These are phyloP conservation scores for Fusarium sp. DNA, from an alignment of 2,329 filamentous ascomycete species.

Conservation along the genomic window DNA sequence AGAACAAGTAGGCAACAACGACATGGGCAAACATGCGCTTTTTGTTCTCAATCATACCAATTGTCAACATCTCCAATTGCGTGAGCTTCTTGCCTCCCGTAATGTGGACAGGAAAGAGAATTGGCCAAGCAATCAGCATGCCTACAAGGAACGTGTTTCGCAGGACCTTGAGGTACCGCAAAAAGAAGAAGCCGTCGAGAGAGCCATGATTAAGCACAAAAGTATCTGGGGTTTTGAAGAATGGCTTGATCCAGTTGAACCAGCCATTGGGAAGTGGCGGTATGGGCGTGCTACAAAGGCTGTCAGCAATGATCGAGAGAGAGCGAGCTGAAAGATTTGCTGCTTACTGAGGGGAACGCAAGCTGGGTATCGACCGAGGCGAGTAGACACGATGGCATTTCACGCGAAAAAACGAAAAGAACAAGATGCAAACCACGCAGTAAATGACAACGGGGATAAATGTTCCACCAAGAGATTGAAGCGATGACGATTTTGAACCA, in stretches of 20 bases:
- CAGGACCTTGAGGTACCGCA: conserved; percentile 75
- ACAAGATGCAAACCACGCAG: conserved; percentile 57
- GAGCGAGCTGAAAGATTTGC: background rate
- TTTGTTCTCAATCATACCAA: conserved; percentile 74
- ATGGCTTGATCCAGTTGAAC: conserved; percentile 73
- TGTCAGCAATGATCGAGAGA: conserved; percentile 24
- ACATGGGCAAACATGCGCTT: conserved; percentile 81
- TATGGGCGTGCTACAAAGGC: conserved; percentile 59
- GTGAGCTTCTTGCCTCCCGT: conserved; percentile 74
- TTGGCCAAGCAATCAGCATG: conserved; percentile 84
- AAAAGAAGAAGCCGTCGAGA: conserved; percentile 88
- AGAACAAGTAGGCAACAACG: conserved; percentile 84
- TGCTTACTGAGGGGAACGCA: conserved; percentile 55
- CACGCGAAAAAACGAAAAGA: conserved; percentile 61
- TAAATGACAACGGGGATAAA: conserved; percentile 64
- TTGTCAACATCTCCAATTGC: conserved; percentile 81
- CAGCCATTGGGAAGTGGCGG: conserved; percentile 67
- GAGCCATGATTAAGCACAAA: conserved; percentile 90
- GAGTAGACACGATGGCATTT: conserved; percentile 63
- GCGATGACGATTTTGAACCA: conserved; percentile 48
- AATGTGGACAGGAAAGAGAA: conserved; percentile 85
- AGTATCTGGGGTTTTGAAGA: conserved; percentile 76
- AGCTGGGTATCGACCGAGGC: conserved; percentile 59
- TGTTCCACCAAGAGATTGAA: conserved; percentile 56
- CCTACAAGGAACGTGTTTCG: conserved; percentile 88